A percentile compares a stretch with the other conserved stretches of the same genome.
Conservation (phyloP, 306 rosid genomes). For the Morella rubra region DNA sequence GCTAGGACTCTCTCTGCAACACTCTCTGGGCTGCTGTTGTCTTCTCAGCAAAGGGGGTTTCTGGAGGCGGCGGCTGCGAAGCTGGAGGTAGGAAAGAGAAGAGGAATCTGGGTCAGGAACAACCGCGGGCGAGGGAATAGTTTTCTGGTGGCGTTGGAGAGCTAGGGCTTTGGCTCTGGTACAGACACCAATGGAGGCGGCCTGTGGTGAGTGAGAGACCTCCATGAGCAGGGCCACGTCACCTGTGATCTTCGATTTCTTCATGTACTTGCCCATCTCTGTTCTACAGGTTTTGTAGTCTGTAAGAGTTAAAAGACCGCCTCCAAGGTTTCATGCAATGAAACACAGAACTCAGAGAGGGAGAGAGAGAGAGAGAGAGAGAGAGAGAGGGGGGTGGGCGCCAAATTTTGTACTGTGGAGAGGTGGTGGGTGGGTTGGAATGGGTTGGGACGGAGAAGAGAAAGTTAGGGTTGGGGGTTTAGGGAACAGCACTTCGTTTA, state of each 20-base stretch:
- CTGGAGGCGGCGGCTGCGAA: constrained; percentile 80
- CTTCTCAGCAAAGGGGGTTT: constrained; percentile 40
- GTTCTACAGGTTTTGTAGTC: background rate
- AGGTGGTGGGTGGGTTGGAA: too few relatives aligned
- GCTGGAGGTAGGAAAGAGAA: constrained; percentile 64
- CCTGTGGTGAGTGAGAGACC: constrained; percentile 31
- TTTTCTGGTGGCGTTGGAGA: constrained; percentile 47
- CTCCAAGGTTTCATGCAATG: constrained; percentile 14
- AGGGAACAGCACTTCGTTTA: constrained; percentile 29
- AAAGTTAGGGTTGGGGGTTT: constrained; percentile 44
- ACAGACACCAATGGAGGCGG: constrained; percentile 62
- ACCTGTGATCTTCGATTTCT: constrained; percentile 59
- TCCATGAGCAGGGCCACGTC: constrained; percentile 64
- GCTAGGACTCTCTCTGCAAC: constrained; percentile 25
- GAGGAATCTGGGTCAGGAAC: constrained; percentile 34
- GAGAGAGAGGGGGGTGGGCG: background rate
- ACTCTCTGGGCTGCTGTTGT: constrained; percentile 20
- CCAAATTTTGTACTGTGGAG: too few relatives aligned
- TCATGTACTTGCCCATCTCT: constrained; percentile 77
- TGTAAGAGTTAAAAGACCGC: background rate
- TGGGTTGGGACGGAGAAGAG: too few relatives aligned
- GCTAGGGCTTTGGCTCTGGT: constrained; percentile 80
- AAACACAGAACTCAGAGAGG: background rate
- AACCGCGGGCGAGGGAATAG: background rate
- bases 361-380: background rate